phyloP scores from a whole-genome alignment of 345 rosid species.

The Populus nigra region DNA sequence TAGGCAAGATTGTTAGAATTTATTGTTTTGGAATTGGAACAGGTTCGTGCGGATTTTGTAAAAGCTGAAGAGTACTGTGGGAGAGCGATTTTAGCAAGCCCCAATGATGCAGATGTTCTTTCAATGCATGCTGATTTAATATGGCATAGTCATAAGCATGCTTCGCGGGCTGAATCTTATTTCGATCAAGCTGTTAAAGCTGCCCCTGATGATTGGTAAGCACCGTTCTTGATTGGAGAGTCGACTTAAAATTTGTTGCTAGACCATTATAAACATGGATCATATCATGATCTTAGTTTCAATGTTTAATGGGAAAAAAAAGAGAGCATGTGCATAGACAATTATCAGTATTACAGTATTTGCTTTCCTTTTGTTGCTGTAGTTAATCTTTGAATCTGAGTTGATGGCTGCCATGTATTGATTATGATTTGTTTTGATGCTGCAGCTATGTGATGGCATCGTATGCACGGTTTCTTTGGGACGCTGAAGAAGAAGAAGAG shows the following conservation, averaged over 20 bases:
- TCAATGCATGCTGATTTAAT: conserved; percentile 83
- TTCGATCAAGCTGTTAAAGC: conserved; percentile 79
- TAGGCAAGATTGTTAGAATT: not conserved
- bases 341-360: not conserved
- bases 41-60: conserved; percentile 60
- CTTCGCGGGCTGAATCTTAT: conserved; percentile 67
- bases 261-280: too few species aligned
- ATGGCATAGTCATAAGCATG: conserved; percentile 69
- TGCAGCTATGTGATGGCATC: conserved; percentile 85
- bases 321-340: not conserved
- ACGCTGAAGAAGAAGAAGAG: conserved; percentile 65
- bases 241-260: not conserved
- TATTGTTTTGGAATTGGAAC: conserved; percentile 21
- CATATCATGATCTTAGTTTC: not conserved
- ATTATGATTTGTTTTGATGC: conserved; percentile 17
- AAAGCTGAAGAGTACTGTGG: conserved; percentile 86
- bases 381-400: not conserved
- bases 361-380: not conserved
- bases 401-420: not conserved
- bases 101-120: conserved; percentile 64
- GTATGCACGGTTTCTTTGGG: conserved; percentile 87
- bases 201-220: conserved; percentile 80
- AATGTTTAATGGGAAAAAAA: not conserved
- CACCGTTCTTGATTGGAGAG: not conserved
- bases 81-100: conserved; percentile 65